A percentile compares a stretch with the other conserved stretches of the same genome.
phyloP scores from a whole-genome alignment of 1,139 yeast species.

The Debaryomyces udenii region DNA sequence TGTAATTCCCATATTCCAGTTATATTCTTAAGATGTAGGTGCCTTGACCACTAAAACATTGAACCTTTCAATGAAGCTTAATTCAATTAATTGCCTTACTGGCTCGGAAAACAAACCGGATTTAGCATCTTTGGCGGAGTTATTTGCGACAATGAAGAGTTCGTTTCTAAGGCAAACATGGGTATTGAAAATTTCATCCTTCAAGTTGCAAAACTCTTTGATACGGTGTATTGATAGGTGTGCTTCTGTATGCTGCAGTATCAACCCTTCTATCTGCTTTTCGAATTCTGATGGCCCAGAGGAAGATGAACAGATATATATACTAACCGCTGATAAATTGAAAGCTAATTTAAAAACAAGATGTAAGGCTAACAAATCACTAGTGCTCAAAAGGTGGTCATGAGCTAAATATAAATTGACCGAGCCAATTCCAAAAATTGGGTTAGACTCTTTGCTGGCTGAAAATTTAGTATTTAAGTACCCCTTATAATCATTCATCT shows the following conservation, averaged over 20 bases:
- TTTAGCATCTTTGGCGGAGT: conserved; percentile 16
- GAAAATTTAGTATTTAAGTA: conserved; percentile 10
- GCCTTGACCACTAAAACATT: conserved; percentile 31
- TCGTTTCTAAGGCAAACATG: conserved; percentile 21
- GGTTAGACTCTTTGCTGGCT: conserved; percentile 14
- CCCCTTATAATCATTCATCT: conserved; percentile 11
- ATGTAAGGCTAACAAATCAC: conserved; percentile 36
- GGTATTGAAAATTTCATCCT: conserved; percentile 18
- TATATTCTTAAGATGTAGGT: conserved; percentile 8
- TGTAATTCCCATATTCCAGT: too few relatives aligned
- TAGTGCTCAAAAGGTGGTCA: conserved; percentile 36
- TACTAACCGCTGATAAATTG: conserved; percentile 20
- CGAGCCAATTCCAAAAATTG: conserved; percentile 22
- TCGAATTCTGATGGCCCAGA: conserved; percentile 24
- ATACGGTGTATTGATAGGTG: conserved; percentile 11
- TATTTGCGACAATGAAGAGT: conserved; percentile 30
- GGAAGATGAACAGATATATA: conserved; percentile 25
- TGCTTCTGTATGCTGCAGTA: neutral
- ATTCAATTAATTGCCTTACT: conserved; percentile 21
- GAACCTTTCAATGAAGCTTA: conserved; percentile 26
- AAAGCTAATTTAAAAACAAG: conserved; percentile 25
- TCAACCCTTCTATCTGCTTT: conserved; percentile 22
- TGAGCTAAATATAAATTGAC: conserved; percentile 33
- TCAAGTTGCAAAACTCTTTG: conserved; percentile 20
- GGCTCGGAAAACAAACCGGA: conserved; percentile 20